Percentiles rank a stretch among this genome's conserved stretches.
phyloP scores from a whole-genome alignment of 768 basidiomycete species.

The Termitomyces sp. region DNA sequence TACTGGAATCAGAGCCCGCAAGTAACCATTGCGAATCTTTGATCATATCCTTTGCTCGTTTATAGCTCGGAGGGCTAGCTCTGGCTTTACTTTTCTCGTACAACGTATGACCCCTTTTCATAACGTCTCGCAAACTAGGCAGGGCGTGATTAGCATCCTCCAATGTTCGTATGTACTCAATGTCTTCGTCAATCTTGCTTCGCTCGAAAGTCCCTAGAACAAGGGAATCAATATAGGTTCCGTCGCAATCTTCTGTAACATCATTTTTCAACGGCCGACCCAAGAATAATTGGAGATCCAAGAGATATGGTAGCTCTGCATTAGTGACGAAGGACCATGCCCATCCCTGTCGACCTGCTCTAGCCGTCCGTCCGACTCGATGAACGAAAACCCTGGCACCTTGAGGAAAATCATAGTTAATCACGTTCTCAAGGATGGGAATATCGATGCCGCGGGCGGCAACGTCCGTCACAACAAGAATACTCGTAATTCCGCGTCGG shows the following conservation, averaged over 20 bases:
- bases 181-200: conserved; percentile 74
- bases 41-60: conserved; percentile 82
- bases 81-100: conserved; percentile 93
- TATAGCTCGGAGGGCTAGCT: conserved; percentile 80
- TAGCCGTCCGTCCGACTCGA: conserved; percentile 93
- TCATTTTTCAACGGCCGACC: conserved; percentile 65
- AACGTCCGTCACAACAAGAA: conserved; percentile 96
- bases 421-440: conserved; percentile 90
- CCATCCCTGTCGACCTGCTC: conserved; percentile 93
- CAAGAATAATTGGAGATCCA: conserved; percentile 92
- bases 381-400: conserved; percentile 93
- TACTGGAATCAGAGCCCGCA: conserved; percentile 54
- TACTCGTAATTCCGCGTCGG: conserved; percentile 67
- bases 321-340: conserved; percentile 93
- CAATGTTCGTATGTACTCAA: conserved; percentile 69
- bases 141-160: conserved; percentile 63
- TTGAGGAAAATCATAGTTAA: conserved; percentile 98
- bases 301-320: conserved; percentile 80
- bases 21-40: conserved; percentile 70
- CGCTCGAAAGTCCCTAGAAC: conserved; percentile 82
- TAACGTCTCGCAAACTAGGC: conserved; percentile 67
- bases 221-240: conserved; percentile 64
- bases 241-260: conserved; percentile 45
- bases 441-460: conserved; percentile 98
- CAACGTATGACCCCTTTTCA: conserved; percentile 86